phyloP scores from a whole-genome alignment of 257 asterid species.

The Solanum dulcamara region DNA sequence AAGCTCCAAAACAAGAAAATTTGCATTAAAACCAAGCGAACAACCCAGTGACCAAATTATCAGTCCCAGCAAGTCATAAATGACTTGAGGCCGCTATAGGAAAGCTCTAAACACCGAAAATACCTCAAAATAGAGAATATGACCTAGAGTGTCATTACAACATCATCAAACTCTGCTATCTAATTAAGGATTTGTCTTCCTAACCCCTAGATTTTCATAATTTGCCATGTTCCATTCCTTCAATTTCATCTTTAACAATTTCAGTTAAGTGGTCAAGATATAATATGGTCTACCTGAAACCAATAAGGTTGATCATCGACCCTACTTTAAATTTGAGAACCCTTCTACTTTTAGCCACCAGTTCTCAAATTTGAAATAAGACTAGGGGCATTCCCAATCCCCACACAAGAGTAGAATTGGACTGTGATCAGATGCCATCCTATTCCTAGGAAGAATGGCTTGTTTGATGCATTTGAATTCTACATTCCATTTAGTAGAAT shows the following conservation, averaged over 20 bases:
- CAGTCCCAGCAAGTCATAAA: no score
- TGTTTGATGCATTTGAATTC: background rate
- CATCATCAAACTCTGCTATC: background rate
- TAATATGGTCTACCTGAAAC: background rate
- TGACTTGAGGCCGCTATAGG: no score
- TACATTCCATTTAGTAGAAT: background rate
- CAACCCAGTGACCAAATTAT: no score
- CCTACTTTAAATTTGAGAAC: background rate
- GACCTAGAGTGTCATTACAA: no score
- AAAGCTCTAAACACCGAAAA: no score
- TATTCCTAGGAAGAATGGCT: background rate
- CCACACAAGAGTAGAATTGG: background rate
- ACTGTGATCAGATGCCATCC: background rate
- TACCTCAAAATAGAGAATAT: no score
- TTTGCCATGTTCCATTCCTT: background rate
- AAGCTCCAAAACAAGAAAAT: no score
- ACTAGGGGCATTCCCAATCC: no score
- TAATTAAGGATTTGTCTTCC: background rate
- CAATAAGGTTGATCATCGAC: background rate
- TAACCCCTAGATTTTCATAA: background rate
- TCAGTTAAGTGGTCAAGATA: no score
- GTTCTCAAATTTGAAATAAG: background rate
- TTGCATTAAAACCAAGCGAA: no score
- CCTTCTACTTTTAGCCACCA: background rate
- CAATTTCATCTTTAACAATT: background rate